A percentile compares a stretch with the other conserved stretches of the same genome.
Evolutionary conservation across 371 early-diverging fungal genomes (phyloP).

Genomic region (Rhizopus arrhizus): DNA sequence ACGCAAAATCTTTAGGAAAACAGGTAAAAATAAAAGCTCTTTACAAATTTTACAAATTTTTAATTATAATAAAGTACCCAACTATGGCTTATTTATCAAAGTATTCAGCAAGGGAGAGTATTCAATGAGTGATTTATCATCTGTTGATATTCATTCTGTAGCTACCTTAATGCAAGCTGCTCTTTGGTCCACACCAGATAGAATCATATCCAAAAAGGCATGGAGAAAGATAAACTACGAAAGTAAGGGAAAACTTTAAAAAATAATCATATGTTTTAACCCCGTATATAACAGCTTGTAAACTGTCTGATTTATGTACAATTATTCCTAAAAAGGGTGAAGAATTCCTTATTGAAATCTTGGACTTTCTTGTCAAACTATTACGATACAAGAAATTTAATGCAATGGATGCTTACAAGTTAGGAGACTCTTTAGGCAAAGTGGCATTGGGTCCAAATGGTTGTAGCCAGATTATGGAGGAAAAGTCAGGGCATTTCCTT

Average conservation of each 20-base stretch:
- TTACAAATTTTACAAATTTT: too few relatives aligned
- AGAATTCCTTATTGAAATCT: constrained; percentile 39
- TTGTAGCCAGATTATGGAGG: constrained; percentile 48
- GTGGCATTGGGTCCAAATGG: constrained; percentile 48
- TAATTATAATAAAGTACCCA: constrained; percentile 28
- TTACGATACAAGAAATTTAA: constrained; percentile 46
- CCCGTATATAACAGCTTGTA: constrained; percentile 33
- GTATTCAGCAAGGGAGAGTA: constrained; percentile 43
- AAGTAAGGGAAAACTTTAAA: constrained; percentile 31
- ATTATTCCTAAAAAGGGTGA: constrained; percentile 35
- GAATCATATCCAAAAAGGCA: constrained; percentile 47
- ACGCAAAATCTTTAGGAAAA: constrained; percentile 48
- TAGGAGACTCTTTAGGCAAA: constrained; percentile 54
- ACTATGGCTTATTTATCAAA: constrained; percentile 45
- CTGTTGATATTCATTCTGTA: constrained; percentile 47
- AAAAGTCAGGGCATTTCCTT: constrained; percentile 49
- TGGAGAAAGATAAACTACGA: constrained; percentile 53
- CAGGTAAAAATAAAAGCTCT: constrained; percentile 24
- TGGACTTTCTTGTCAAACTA: constrained; percentile 49
- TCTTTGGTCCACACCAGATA: constrained; percentile 46
- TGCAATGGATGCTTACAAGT: constrained; percentile 43
- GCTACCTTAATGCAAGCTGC: constrained; percentile 53
- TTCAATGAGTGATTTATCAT: constrained; percentile 34
- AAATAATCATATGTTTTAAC: constrained; percentile 6
- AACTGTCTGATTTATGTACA: constrained; percentile 37